Base-by-base conservation (phyloP, 2,329 filamentous ascomycete genomes). In the Arthrocladium fulminans region DNA sequence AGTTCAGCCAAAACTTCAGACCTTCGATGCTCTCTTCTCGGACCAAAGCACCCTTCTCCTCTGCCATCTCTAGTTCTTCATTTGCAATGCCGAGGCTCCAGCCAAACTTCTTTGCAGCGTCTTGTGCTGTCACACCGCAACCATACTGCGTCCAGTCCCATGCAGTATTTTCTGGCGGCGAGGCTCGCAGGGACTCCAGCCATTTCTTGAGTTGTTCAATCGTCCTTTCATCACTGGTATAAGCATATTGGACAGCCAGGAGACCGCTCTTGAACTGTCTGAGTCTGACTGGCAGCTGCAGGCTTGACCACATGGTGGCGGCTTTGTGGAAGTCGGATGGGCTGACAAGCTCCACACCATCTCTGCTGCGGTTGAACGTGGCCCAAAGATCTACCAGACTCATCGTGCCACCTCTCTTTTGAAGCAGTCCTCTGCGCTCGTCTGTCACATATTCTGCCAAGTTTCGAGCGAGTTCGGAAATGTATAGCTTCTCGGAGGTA, bases 1-100 rank as follows among this genome's bases (percentile, higher is more conserved):
- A 77, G 61, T 98, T 98, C 67, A 86, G 81, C 92, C 92, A 98
- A 65, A 94, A 98, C 60, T 84, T 84, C 40, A 94, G 72, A 0
- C 92, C 92, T 64, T 96, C 89, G 12, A 97, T 79, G 3, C 88
- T 84, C 60, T 94, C 89, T 64, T 98, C 92, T 41, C 92, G 82
- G 64, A 90, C 97, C 17, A 98, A 65, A 2, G 81, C 80, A 0
- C 92, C 92, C 48, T 78, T 80, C 64, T 97, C 90, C 65, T 98
- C 92, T 0, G 89, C 89, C 90, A 98, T 96, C 63, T 96, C 86
- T 10, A 98, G 73, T 68, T 98, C 92, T 64, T 97, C 92, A 51
- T 84, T 86, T 1, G 92, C 92, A 19, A 98, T 90, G 7, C 92
- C 92, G 6, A 98, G 84, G 63, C 92, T 97, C 92, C 92, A 98